A percentile compares a stretch with the other conserved stretches of the same genome.
Evolutionary conservation across 164 flowering plant genomes (phyloP).

Genomic region (Magnolia kwangsiensis): DNA sequence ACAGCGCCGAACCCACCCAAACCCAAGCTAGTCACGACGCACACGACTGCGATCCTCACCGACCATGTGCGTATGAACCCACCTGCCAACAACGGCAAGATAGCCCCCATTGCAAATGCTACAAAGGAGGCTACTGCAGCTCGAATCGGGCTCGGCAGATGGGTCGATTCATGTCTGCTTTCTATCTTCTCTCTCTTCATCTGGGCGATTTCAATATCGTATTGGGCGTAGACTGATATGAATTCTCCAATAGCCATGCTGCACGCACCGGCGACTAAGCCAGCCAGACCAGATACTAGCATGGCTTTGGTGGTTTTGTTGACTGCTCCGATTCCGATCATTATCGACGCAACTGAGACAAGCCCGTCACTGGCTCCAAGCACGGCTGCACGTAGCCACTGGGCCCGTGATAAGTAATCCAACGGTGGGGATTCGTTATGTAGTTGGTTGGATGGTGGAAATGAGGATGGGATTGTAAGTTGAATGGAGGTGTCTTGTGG

Average conservation of each 20-base stretch:
- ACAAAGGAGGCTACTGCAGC: slow-evolving; percentile 6
- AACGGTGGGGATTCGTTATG: background rate
- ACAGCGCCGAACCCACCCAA: slow-evolving; percentile 7
- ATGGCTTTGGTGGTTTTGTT: slow-evolving; percentile 18
- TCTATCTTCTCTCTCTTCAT: slow-evolving; percentile 19
- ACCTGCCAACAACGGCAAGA: slow-evolving; percentile 8
- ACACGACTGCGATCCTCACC: slow-evolving; percentile 1
- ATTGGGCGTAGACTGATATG: slow-evolving; percentile 29
- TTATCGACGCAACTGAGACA: slow-evolving; percentile 8
- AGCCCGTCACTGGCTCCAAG: slow-evolving; percentile 14
- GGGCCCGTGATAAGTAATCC: slow-evolving; percentile 1
- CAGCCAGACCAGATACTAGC: slow-evolving; percentile 26
- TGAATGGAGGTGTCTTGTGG: background rate
- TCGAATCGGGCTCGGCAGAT: slow-evolving; percentile 5
- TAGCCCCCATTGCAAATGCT: slow-evolving; percentile 6
- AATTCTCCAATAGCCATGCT: slow-evolving; percentile 35
- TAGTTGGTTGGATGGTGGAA: background rate
- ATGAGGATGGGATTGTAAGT: background rate
- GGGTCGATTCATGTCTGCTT: background rate
- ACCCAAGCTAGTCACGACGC: slow-evolving; percentile 4
- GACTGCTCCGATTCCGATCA: slow-evolving; percentile 31
- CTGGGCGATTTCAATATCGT: slow-evolving; percentile 29
- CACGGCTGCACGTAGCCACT: slow-evolving; percentile 14
- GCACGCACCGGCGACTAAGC: slow-evolving; percentile 31
- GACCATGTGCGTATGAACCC: slow-evolving; percentile 3